A percentile compares a stretch with the other conserved stretches of the same genome.
Conservation (phyloP, 2,329 filamentous ascomycete species). For the Cytospora piceicola region DNA sequence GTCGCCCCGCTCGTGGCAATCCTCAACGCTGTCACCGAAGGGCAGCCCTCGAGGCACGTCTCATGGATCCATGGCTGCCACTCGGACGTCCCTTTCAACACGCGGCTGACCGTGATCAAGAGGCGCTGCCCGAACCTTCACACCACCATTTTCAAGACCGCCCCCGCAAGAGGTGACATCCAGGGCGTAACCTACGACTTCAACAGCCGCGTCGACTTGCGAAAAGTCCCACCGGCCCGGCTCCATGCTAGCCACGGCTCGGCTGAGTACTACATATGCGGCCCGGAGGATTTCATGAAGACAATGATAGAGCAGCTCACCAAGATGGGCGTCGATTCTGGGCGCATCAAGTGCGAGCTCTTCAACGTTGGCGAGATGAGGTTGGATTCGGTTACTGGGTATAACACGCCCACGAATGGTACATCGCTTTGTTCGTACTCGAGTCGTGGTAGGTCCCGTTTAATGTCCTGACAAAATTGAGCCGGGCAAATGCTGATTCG, state of each 20-base stretch:
- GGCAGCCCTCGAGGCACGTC: constrained; percentile 48
- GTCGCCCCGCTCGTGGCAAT: constrained; percentile 61
- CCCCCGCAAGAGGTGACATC: constrained; percentile 48
- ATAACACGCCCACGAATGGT: constrained; percentile 15
- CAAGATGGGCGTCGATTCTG: constrained; percentile 41
- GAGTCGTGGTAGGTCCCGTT: constrained; percentile 21
- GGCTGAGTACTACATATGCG: constrained; percentile 53
- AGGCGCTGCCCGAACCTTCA: constrained; percentile 38
- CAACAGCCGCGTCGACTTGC: constrained; percentile 47
- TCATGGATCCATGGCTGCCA: constrained; percentile 61
- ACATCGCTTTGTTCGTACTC: constrained; percentile 28
- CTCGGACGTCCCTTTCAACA: constrained; percentile 53
- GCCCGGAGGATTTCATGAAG: constrained; percentile 52
- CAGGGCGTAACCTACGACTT: constrained; percentile 46
- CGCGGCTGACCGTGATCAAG: constrained; percentile 50
- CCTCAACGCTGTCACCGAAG: constrained; percentile 53
- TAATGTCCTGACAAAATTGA: neutral
- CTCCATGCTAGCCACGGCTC: constrained; percentile 46
- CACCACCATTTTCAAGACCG: constrained; percentile 51
- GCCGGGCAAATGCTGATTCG: neutral
- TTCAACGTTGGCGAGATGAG: constrained; percentile 46
- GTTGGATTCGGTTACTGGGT: constrained; percentile 24
- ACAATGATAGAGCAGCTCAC: constrained; percentile 47
- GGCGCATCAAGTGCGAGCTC: constrained; percentile 45
- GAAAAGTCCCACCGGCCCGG: constrained; percentile 44